Evolutionary conservation across 371 early-diverging fungal genomes (phyloP), one percentile per base, ranked within the genome.

Genomic region (Antonospora locustae): DNA sequence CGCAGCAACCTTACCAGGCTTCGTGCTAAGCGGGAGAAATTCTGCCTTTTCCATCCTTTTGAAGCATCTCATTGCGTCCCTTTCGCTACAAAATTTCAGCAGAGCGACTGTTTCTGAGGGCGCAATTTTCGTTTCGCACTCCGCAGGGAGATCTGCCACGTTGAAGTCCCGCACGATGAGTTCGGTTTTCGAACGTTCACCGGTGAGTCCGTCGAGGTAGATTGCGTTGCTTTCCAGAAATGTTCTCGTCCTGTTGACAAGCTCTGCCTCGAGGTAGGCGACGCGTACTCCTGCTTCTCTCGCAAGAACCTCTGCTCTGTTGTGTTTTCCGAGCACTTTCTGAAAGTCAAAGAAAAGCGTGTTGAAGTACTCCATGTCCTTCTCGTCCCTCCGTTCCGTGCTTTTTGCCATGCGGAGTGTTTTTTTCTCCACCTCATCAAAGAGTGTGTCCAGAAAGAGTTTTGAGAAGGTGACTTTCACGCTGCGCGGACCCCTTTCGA

Each of bases 281-380:
- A 71, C 67, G 47, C 48, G 51, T 17, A 62, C 53, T 2, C 73
- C 73, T 27, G 50, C 61, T 43, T 71, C 71, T 30, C 63, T 41
- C 17, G 68, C 43, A 58, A 70, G 55, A 16, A 74, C 56, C 0
- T 60, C 58, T 27, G 63, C 66, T 14, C 66, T 48, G 29, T 58
- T 64, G 6, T 38, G 34, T 12, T 70, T 69, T n/a, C 71, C 56
- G 19, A 74, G 43, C n/a, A 67, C 46, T 25, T 69, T 45, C n/a
- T n/a, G n/a, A 58, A 74, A 74, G 52, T 65, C 63, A 50, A 74
- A 74, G 54, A 74, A 74, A 1, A 72, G 36, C 9, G 67, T 38
- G 23, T 66, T 72, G 49, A 64, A 74, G 29, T 69, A 49, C 19
- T 43, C 38, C 19, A 24, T 16, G 5, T 32, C 37, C 5, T 45